phyloP scores from a whole-genome alignment of 1,284 basidiomycete species.

The Boletus semigastroideus region DNA sequence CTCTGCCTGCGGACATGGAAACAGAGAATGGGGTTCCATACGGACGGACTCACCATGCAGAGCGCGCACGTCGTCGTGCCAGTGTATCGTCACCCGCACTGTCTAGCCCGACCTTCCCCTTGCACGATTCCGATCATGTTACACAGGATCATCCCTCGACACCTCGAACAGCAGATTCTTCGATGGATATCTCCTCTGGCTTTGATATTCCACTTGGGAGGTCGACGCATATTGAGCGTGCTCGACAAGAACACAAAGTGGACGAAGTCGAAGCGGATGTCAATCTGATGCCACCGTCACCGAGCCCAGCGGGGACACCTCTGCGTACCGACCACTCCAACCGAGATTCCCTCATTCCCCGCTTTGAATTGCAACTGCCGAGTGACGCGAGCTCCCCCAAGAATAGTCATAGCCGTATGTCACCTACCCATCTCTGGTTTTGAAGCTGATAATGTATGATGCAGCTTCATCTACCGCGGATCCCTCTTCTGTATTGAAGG shows the following conservation, averaged over 20 bases:
- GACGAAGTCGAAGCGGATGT: conserved; percentile 45
- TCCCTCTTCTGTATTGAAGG: conserved; percentile 24
- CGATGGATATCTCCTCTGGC: conserved; percentile 21
- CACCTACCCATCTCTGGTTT: neutral
- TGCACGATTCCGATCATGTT: conserved; percentile 9
- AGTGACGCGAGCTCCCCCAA: conserved; percentile 25
- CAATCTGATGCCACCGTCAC: conserved; percentile 56
- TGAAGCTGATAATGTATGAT: neutral
- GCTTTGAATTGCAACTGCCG: conserved; percentile 33
- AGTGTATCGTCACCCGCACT: conserved; percentile 30
- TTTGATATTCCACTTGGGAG: conserved; percentile 46
- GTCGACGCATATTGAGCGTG: conserved; percentile 49
- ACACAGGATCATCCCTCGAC: conserved; percentile 21
- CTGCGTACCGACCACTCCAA: conserved; percentile 15
- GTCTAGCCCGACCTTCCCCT: conserved; percentile 19
- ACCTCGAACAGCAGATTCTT: conserved; percentile 16
- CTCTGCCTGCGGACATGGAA: conserved; percentile 51
- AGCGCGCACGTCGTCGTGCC: conserved; percentile 39
- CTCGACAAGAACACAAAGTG: conserved; percentile 37
- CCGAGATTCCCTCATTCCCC: conserved; percentile 41
- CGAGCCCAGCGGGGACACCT: conserved; percentile 51
- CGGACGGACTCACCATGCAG: conserved; percentile 66
- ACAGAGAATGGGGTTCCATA: conserved; percentile 66
- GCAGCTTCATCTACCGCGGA: conserved; percentile 18
- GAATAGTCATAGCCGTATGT: conserved; percentile 17